Percentiles rank a stretch among this genome's conserved stretches.
These are phyloP conservation scores for Candida palmyrensis DNA, from an alignment of 805 yeast genomes.

Conservation along the genomic window DNA sequence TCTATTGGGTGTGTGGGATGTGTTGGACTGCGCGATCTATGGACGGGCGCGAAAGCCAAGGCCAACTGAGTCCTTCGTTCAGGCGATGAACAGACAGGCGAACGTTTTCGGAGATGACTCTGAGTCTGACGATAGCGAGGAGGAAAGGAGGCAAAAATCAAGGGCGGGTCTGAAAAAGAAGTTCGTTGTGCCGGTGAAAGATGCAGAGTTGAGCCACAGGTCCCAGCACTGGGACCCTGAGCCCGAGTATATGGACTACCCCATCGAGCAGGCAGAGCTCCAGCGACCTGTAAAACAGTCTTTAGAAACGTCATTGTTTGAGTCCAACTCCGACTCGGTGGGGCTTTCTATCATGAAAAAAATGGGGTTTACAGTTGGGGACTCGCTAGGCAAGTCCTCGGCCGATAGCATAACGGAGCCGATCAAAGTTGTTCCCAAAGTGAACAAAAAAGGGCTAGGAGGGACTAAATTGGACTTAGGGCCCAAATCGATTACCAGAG, in stretches of 20 bases:
- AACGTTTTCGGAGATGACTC: slow-evolving; percentile 4
- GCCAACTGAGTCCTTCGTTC: no score
- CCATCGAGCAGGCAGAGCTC: slow-evolving; percentile 2
- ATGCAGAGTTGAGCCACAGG: neutral
- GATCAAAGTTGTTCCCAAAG: slow-evolving; percentile 15
- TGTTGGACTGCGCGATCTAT: no score
- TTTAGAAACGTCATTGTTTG: slow-evolving; percentile 8
- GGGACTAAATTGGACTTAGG: no score
- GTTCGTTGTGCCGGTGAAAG: neutral
- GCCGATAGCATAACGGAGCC: slow-evolving; percentile 25
- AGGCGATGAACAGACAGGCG: neutral
- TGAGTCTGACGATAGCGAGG: slow-evolving; percentile 2
- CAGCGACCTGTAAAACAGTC: neutral
- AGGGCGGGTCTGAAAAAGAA: neutral
- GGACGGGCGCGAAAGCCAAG: no score
- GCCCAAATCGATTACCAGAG: slow-evolving; percentile 6
- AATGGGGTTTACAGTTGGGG: slow-evolving; percentile 54
- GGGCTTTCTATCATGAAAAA: slow-evolving; percentile 51
- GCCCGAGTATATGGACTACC: slow-evolving; percentile 12
- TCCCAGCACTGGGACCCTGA: neutral
- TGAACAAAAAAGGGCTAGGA: no score
- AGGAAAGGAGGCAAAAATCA: neutral
- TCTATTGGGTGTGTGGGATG: no score
- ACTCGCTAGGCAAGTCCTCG: slow-evolving; percentile 31
- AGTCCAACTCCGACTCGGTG: slow-evolving; percentile 21